Base-by-base conservation (phyloP, 106 monocot species). In the Triglochin maritima region DNA sequence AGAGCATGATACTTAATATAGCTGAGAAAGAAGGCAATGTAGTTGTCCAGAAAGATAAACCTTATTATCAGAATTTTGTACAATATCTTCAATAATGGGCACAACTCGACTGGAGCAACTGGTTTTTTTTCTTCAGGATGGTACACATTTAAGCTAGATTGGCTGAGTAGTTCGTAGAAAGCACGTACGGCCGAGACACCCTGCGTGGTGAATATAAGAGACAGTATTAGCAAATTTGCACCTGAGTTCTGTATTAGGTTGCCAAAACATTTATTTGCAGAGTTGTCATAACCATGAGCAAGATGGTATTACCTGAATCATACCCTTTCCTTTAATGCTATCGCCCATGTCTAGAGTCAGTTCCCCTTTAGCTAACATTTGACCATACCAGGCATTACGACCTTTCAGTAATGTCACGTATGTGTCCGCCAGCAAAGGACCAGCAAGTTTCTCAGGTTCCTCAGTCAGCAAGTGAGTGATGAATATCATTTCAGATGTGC, bases 401-500 rank as follows among this genome's bases (percentile, higher is more conserved):
- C 94, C 94, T 79, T 95, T 95, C 47, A 95, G 64, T 11, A 95
- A 66, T 3, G 94, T 95, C n/a, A 95, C 94, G 57, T 95, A 95
- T 47, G 94, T 95, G 65, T 95, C 94, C 0, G 94, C 90, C 43
- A 95, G 79, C 69, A 95, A 76, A 9, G 94, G 94, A 42, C 94
- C 94, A 14, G 94, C 94, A 46, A 95, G 85, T 60, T 90, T 95
- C 77, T 95, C 94, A 6, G 94, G 94, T 47, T 90, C 75, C 65
- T 90, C 94, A 5, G 89, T 75, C 83, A 95, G 49, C 8, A 95
- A 78, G 70, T 95, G 94, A 56, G 94, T 95, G 44, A 95, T 95
- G 57, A 89, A 90, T 64, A 95, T 95, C 94, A 95, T 95, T 75
- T 95, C 94, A 12, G 94, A 95, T 43, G 90, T 95, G 74, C 94